A percentile compares a stretch with the other conserved stretches of the same genome.
Conservation (phyloP, 768 basidiomycete species). For the Clitopilus hobsonii region DNA sequence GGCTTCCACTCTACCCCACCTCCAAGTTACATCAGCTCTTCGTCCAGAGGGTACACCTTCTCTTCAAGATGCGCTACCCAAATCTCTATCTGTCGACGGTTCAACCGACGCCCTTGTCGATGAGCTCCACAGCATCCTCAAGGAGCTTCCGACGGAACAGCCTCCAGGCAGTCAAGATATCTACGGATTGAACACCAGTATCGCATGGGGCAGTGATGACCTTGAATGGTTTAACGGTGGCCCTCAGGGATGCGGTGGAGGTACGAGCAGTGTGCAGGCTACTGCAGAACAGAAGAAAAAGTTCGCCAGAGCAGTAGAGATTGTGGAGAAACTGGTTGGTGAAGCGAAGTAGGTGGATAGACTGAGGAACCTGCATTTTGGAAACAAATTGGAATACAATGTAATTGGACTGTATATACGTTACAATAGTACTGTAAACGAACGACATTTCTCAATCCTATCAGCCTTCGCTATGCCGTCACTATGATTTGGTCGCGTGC, state of each 20-base stretch:
- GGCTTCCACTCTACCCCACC: constrained; percentile 22
- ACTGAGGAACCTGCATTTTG: too few relatives aligned
- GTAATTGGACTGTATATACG: too few relatives aligned
- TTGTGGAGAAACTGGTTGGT: constrained; percentile 48
- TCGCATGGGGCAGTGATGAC: constrained; percentile 53
- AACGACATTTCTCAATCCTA: too few relatives aligned
- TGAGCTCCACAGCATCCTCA: constrained; percentile 59
- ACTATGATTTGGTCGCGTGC: too few relatives aligned
- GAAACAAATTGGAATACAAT: background rate
- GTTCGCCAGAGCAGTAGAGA: constrained; percentile 68
- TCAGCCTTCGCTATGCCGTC: too few relatives aligned
- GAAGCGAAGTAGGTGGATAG: constrained; percentile 17
- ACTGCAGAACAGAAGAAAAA: constrained; percentile 59
- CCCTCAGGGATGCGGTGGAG: constrained; percentile 56
- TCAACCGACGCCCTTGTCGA: constrained; percentile 39
- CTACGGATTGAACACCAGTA: constrained; percentile 65
- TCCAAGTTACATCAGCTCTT: constrained; percentile 41
- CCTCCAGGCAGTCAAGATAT: constrained; percentile 67
- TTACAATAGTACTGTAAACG: too few relatives aligned
- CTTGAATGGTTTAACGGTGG: constrained; percentile 60
- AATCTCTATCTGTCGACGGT: constrained; percentile 28
- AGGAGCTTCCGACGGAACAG: constrained; percentile 47
- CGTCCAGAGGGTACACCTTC: constrained; percentile 44
- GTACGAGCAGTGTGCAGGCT: constrained; percentile 39
- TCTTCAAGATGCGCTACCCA: constrained; percentile 37